Base-by-base conservation (phyloP, 2,329 filamentous ascomycete genomes). In the Arthrobotrys sinensis region DNA sequence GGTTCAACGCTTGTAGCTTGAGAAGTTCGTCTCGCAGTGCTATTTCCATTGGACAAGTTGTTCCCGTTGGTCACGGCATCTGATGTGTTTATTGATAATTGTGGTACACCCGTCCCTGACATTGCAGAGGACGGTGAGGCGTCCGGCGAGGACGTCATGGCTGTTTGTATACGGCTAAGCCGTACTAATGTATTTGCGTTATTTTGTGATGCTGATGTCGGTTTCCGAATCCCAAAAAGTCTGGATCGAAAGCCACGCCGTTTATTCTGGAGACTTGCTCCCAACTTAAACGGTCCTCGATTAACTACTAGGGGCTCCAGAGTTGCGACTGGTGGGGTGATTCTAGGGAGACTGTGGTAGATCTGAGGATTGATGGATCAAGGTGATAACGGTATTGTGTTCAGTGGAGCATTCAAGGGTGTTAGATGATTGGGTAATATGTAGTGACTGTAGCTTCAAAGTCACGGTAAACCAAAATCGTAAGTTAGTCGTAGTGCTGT, bases 261-360 rank as follows among this genome's bases (percentile, higher is more conserved):
- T 64, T 78, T 78, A 43, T 78, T 78, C 46, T 78, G 75, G 75
- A 78, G 67, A 78, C 67, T 72, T 67, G 75, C 62, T 48, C 68
- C 75, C 67, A 70, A 67, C 62, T 71, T 78, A 45, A 78, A 78
- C 57, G 75, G 75, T 19, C 62, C 63, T 70, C 67, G 75, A 60
- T 78, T 71, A 52, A 70, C 67, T 67, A 78, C 67, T 71, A 67
- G 62, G 66, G 75, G 75, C 75, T 78, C 75, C 75, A 78, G 75
- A 78, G 67, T 71, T 72, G 75, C 75, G 75, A 71, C 67, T 78
- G 50, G 62, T 66, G 52, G 48, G 67, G 60, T 60, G 52, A 72
- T 71, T 14, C 62, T 63, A 57, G 68, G 71, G 50, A 71, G 65
- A 50, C 52, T 36, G 21, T 50, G n/a, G 45, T 62, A 34, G 34